phyloP scores from a whole-genome alignment of 164 flowering plant genomes.

The Annona squamosa region DNA sequence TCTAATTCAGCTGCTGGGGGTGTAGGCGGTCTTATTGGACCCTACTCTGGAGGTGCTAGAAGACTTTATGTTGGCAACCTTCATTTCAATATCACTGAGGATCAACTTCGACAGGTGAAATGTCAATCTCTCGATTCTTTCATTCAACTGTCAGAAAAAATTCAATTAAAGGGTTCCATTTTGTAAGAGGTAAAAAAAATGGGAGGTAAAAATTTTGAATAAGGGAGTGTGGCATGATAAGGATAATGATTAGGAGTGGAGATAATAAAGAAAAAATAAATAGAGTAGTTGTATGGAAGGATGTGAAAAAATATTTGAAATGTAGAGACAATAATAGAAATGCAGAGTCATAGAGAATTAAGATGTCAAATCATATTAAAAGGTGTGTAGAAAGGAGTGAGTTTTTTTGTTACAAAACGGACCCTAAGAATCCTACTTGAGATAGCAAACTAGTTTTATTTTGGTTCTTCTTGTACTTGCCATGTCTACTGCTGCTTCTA shows the following conservation, averaged over 20 bases:
- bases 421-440: no score
- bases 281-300: no score
- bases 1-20: conserved; percentile 55
- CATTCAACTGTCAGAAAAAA: not conserved
- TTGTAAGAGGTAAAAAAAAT: not conserved
- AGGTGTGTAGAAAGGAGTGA: no score
- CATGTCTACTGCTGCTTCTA: not conserved
- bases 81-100: conserved; percentile 75
- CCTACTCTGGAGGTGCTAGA: conserved; percentile 77
- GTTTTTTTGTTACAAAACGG: no score
- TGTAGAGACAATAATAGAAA: no score
- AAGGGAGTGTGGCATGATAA: no score
- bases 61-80: conserved; percentile 88
- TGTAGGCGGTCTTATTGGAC: conserved; percentile 43
- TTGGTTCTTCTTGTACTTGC: not conserved
- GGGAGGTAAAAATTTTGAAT: not conserved
- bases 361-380: no score
- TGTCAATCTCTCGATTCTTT: not conserved
- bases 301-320: no score
- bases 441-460: not conserved
- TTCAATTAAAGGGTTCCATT: not conserved
- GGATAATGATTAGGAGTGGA: no score
- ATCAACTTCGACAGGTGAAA: conserved; percentile 76
- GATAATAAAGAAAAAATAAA: no score
- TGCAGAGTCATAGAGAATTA: no score